Evolutionary conservation across 352 stramenopile genomes (phyloP), one percentile per base, ranked within the genome.

Genomic region (Sclerospora graminicola): DNA sequence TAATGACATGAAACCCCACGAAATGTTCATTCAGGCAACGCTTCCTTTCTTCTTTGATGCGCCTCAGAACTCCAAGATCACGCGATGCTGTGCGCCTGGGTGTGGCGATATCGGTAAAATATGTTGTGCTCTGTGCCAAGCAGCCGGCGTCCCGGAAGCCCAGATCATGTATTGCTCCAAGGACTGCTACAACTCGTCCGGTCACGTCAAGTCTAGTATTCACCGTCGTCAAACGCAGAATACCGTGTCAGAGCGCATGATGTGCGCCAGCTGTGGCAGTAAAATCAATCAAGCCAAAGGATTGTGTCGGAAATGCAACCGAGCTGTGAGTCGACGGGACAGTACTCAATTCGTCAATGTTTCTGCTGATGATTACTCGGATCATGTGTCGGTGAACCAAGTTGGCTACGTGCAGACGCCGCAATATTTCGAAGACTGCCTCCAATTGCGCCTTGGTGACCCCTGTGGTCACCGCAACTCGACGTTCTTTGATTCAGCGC

Each of bases 401-500:
- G 79, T 90, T 5, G 78, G 63, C 11, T 90, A 85, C 28, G 78
- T 90, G 5, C 78, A 90, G 50, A 90, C 78, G 8, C 79, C 74
- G n/a, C 79, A 91, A 63, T 91, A 87, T 57, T 91, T 91, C 53
- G 71, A 73, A 30, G 79, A 91, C 51, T 89, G 74, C 40, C 60
- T 86, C 24, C 79, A 91, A 46, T 60, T 91, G 8, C 76, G 84
- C 45, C 80, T 91, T 16, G 79, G 79, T 24, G 79, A 91, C 34
- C 79, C 79, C 20, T 65, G 85, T 24, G 79, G 79, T 8, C 79
- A 91, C 48, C 79, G 79, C 57, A 88, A 89, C 36, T 61, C 76
- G n/a, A 91, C 79, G 32, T 91, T 91, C 55, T 91, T 86, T 58
- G 79, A 91, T 60, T 69, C 79, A 26, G 84, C 86, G 45, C 79